Percentiles rank a stretch among this genome's conserved stretches.
phyloP scores from a whole-genome alignment of 2,329 filamentous ascomycete species.

The Cercospora sp. region DNA sequence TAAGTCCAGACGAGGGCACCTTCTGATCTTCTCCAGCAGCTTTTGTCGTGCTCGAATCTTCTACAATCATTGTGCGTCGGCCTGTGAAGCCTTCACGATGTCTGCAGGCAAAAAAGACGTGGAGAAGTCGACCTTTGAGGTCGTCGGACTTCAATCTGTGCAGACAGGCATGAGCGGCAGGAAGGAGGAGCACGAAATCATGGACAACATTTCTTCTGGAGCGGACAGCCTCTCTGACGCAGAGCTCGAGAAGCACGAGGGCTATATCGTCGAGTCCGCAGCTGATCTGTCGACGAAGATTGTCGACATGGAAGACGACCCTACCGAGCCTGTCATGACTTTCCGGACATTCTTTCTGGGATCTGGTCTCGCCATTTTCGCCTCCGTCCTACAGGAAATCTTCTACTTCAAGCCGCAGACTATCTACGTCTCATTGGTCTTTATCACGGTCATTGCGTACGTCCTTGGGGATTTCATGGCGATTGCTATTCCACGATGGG shows the following conservation, averaged over 20 bases:
- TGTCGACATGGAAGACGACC: slow-evolving; percentile 43
- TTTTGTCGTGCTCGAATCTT: background rate
- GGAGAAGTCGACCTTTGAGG: background rate
- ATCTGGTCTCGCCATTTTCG: slow-evolving; percentile 34
- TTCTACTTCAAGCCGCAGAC: slow-evolving; percentile 53
- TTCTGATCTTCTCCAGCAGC: background rate
- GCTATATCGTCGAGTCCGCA: slow-evolving; percentile 26
- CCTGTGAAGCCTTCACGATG: background rate
- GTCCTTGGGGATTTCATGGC: slow-evolving; percentile 46
- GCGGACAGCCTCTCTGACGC: background rate
- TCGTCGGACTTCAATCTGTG: background rate
- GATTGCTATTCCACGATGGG: slow-evolving; percentile 40
- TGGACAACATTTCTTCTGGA: background rate
- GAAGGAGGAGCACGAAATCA: background rate
- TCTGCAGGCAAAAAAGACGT: background rate
- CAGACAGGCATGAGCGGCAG: background rate
- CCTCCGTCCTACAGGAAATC: slow-evolving; percentile 45
- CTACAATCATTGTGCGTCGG: background rate
- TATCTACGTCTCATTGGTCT: slow-evolving; percentile 48
- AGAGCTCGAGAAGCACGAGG: background rate
- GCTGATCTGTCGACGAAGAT: slow-evolving; percentile 39
- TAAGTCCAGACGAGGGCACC: background rate
- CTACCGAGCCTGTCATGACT: slow-evolving; percentile 40
- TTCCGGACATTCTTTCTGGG: slow-evolving; percentile 45
- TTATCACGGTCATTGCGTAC: slow-evolving; percentile 49